Evolutionary conservation across 371 early-diverging fungal species (phyloP), one percentile per base, ranked within the genome.

Genomic region (Apophysomyces elegans): DNA sequence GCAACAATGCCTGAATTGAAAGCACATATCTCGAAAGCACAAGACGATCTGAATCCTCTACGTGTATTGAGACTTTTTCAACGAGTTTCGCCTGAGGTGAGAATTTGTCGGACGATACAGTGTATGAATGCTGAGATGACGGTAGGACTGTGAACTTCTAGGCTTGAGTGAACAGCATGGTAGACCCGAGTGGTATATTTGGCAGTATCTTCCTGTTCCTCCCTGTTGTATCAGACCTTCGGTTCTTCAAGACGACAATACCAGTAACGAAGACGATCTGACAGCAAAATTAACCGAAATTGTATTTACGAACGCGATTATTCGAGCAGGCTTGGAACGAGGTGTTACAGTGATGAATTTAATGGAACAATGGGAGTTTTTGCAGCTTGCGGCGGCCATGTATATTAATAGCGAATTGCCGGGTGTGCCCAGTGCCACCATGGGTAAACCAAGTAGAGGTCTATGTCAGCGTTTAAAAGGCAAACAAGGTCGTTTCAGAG

Each of bases 401-500:
- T 97, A 96, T 73, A 96, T 99, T 68, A 99, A 97, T 80, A 90
- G 93, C 71, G 99, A 99, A 67, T 81, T 99, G 38, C 98, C 99
- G 4, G 93, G 93, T 62, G 84, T 94, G 2, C 88, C 91, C 3
- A 84, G 81, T 56, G 76, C 78, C 13, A 78, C 71, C 13, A 69
- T 77, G 16, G 90, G 87, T 62, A 94, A 93, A 72, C 92, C 93
- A 4, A 89, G 88, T 61, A 89, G 93, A 72, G 99, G 99, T 68
- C 88, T 99, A 47, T 94, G 96, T 61, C 99, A 99, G 79, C 88
- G 99, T 64, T 83, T 99, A 61, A 99, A 99, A 88, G 99, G 99
- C 56, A 99, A 99, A 77, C 95, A 96, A 67, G 99, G 99, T 65
- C 93, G 99, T 63, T 99, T 99, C 88, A 91, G 99, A 76, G 99